Base-by-base conservation (phyloP, 2,329 filamentous ascomycete species). In the Ambrosiella beaveri region DNA sequence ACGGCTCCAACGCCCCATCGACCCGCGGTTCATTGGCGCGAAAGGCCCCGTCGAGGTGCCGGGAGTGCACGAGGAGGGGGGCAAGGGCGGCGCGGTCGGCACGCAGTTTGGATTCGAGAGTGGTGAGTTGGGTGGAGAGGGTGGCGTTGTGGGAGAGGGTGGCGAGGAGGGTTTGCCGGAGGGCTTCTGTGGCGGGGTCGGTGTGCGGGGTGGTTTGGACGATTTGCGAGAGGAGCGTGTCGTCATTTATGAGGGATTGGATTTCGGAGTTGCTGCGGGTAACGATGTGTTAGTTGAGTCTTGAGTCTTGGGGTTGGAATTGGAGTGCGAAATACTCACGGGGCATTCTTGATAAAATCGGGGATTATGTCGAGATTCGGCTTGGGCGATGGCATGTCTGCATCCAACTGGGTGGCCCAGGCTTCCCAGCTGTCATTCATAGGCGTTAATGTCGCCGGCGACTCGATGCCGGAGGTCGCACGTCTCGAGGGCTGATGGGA, bases 1-100 rank as follows among this genome's bases (percentile, higher is more conserved):
- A 97, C 0, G 87, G 86, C 40, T 82, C 80, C 61, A 97, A 73
- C 6, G 87, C 88, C 56, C 81, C 76, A 68, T 97, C 93, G 79
- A 95, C 93, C 15, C 6, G 7, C 2, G 17, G 15, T 11, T 51
- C 47, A 15, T 51, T 27, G 1, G 27, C 1, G 9, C 35, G 47
- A 19, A 51, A 51, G 8, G 2, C 11, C 17, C 35, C 17, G 17
- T 27, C 15, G 15, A 35, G 19, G 47, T 36, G 47, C 9, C 27
- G 17, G 47, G 47, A 15, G 8, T 11, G 7, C 19, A 4, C n/a
- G 39, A 41, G 47, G 17, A 35, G 84, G 2, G 88, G 84, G 66
- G 95, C 88, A 0, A 87, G 85, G 1, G 78, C 75, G 36, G 81
- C 77, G 58, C 91, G 84, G 65, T 84, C 77, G 62, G 77, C 77